phyloP scores from a whole-genome alignment of 2,329 filamentous ascomycete genomes.

The Nemania diffusa region DNA sequence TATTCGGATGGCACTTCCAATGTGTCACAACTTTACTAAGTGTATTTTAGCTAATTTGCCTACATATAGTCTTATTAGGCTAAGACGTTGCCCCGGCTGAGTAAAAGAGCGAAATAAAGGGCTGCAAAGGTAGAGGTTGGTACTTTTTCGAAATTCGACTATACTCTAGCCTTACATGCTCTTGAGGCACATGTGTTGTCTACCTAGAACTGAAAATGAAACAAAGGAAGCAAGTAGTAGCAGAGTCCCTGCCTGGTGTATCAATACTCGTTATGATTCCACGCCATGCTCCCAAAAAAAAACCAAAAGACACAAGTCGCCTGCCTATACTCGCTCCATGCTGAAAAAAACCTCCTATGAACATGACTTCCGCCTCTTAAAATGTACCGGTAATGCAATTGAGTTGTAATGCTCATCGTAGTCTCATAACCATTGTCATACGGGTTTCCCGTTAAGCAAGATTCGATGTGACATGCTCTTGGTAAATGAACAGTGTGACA shows the following conservation, averaged over 20 bases:
- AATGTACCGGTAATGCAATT: constrained; percentile 23
- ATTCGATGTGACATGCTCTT: constrained; percentile 3
- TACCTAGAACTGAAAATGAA: constrained; percentile 23
- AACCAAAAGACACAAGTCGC: constrained; percentile 14
- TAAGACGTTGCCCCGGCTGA: background rate
- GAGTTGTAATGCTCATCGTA: constrained; percentile 24
- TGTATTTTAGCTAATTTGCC: background rate
- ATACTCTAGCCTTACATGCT: constrained; percentile 6
- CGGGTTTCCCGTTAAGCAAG: background rate
- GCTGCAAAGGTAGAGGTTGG: background rate
- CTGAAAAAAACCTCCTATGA: constrained; percentile 18
- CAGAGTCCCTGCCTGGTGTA: constrained; percentile 14
- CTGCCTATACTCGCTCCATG: constrained; percentile 28
- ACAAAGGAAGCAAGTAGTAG: constrained; percentile 11
- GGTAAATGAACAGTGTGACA: background rate
- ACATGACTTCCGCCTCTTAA: constrained; percentile 16
- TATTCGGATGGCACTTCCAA: too few relatives aligned
- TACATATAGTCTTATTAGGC: background rate
- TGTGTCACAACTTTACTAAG: too few relatives aligned
- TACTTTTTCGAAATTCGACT: background rate
- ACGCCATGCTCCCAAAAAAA: constrained; percentile 13
- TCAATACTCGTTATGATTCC: constrained; percentile 10
- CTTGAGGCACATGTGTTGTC: constrained; percentile 1
- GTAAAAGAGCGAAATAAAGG: background rate
- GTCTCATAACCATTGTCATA: constrained; percentile 29